phyloP scores from a whole-genome alignment of 2,329 filamentous ascomycete species.

The Septoria petroselini region DNA sequence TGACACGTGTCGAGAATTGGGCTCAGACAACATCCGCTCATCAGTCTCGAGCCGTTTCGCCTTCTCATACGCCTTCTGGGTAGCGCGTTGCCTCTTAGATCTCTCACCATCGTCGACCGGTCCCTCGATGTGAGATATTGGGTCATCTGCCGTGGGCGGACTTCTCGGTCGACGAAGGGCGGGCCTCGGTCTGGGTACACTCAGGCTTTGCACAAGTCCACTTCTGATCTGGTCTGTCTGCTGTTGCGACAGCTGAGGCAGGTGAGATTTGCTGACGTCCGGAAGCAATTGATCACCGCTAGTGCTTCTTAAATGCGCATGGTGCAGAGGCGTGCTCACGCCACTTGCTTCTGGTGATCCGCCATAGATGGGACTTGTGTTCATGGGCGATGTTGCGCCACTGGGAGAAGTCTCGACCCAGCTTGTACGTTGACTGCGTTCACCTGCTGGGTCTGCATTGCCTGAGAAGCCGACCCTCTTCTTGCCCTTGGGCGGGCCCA shows the following conservation, averaged over 20 bases:
- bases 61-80: conserved; percentile 36
- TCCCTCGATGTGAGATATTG: conserved; percentile 26
- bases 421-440: conserved; percentile 21
- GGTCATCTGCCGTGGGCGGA: conserved; percentile 10
- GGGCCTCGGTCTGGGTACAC: conserved; percentile 31
- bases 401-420: conserved; percentile 18
- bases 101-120: conserved; percentile 27
- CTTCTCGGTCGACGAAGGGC: conserved; percentile 30
- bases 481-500: conserved; percentile 24
- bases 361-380: conserved; percentile 16
- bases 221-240: conserved; percentile 34
- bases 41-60: conserved; percentile 37
- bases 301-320: conserved; percentile 16
- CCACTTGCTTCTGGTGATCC: conserved; percentile 24
- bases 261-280: conserved; percentile 27
- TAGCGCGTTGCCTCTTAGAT: conserved; percentile 27
- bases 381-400: conserved; percentile 18
- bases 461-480: conserved; percentile 30
- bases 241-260: conserved; percentile 35
- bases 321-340: conserved; percentile 21
- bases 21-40: conserved; percentile 32
- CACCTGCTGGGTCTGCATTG: conserved; percentile 17
- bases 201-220: conserved; percentile 27
- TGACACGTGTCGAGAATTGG: conserved; percentile 34
- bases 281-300: conserved; percentile 24